Percentiles rank a stretch among this genome's conserved stretches.
phyloP scores from a whole-genome alignment of 2,329 filamentous ascomycete genomes.

The Alternaria infectoria region DNA sequence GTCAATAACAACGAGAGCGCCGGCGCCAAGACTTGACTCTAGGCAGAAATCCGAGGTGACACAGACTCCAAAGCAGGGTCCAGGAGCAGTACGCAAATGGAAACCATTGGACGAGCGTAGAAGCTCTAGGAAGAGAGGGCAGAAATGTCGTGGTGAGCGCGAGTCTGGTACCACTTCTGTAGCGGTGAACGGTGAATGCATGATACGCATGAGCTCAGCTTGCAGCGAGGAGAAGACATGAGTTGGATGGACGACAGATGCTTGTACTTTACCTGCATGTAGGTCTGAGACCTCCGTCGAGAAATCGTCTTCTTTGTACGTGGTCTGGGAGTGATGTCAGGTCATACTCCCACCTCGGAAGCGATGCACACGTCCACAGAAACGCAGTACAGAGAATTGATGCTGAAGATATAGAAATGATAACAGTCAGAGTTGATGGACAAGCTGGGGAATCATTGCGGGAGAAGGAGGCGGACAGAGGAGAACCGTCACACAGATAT shows the following conservation, averaged over 20 bases:
- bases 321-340: background rate
- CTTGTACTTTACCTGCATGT: background rate
- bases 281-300: background rate
- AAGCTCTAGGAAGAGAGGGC: background rate
- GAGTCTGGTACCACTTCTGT: background rate
- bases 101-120: background rate
- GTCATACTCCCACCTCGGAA: background rate
- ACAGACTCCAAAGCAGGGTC: background rate
- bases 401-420: background rate
- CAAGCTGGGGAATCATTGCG: background rate
- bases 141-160: background rate
- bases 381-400: background rate
- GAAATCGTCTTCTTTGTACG: background rate
- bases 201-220: background rate
- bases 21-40: slow-evolving; percentile 1
- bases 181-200: background rate
- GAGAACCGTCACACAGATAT: background rate
- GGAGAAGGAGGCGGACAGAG: background rate
- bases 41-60: background rate
- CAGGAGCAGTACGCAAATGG: background rate
- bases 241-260: background rate
- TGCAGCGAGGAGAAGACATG: background rate
- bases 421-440: background rate
- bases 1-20: background rate
- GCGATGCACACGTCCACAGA: accelerated